Evolutionary conservation across 1,139 yeast genomes (phyloP).

Genomic region (Magnusiomyces sp.): DNA sequence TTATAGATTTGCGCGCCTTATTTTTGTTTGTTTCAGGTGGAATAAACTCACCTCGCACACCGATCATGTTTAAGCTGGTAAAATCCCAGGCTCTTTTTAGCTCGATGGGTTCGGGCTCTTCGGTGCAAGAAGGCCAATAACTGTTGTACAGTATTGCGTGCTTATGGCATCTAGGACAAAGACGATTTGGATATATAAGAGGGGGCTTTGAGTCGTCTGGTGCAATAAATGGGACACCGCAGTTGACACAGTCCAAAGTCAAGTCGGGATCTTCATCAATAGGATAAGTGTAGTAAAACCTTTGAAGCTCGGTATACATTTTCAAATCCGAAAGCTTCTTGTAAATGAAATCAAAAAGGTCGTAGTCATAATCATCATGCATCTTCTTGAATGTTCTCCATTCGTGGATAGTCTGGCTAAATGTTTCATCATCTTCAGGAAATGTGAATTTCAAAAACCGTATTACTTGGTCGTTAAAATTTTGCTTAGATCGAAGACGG

Average conservation of each 20-base stretch:
- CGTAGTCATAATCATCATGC: too few relatives aligned
- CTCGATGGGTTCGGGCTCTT: slow-evolving; percentile 16
- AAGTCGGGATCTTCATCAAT: slow-evolving; percentile 16
- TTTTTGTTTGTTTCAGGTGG: slow-evolving; percentile 9
- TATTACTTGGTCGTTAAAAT: slow-evolving; percentile 1
- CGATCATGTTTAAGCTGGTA: slow-evolving; percentile 11
- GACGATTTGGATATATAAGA: slow-evolving; percentile 11
- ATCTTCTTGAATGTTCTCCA: too few relatives aligned
- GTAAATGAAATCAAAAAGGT: slow-evolving; percentile 10
- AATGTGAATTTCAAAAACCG: slow-evolving; percentile 9
- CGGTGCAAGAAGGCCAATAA: slow-evolving; percentile 25
- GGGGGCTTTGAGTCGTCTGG: slow-evolving; percentile 15
- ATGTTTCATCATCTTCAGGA: slow-evolving; percentile 12
- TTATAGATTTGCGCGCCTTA: not conserved
- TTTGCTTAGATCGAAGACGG: not conserved
- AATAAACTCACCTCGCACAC: slow-evolving; percentile 12
- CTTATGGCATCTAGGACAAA: slow-evolving; percentile 30
- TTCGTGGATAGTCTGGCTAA: slow-evolving; percentile 8
- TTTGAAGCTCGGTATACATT: slow-evolving; percentile 12
- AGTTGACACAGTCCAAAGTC: slow-evolving; percentile 21
- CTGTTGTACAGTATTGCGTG: slow-evolving; percentile 25
- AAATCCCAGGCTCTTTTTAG: slow-evolving; percentile 16
- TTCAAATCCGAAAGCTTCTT: slow-evolving; percentile 7
- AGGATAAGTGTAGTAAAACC: slow-evolving; percentile 18
- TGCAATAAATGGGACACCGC: slow-evolving; percentile 21